Conservation (phyloP, 768 basidiomycete genomes). For the Suillus americanus region DNA sequence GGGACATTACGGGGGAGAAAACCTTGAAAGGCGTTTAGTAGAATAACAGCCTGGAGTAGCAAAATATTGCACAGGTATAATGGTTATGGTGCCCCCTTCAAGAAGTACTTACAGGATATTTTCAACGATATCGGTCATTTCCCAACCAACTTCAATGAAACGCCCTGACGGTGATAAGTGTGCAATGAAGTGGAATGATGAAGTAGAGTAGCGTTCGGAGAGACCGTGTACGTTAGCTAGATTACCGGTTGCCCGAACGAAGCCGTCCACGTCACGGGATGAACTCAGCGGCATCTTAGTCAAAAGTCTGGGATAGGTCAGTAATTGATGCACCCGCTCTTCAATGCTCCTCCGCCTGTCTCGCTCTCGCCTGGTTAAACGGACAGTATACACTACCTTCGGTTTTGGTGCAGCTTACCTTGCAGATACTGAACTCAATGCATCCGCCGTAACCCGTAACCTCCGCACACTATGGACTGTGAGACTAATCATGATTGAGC, state of each 20-base stretch:
- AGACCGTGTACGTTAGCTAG: neutral
- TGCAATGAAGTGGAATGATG: neutral
- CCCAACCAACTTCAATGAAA: neutral
- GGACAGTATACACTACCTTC: conserved; percentile 23
- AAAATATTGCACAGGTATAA: neutral
- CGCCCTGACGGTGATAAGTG: neutral
- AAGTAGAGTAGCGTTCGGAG: neutral
- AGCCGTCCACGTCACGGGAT: conserved; percentile 2
- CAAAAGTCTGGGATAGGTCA: neutral
- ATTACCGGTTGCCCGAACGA: neutral
- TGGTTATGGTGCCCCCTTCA: neutral
- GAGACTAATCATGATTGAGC: conserved; percentile 12
- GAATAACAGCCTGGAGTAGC: neutral
- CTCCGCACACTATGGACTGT: conserved; percentile 51
- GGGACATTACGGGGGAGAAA: conserved; percentile 33
- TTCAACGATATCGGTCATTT: neutral
- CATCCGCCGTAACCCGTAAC: conserved; percentile 48
- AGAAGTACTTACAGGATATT: neutral
- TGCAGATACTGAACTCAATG: conserved; percentile 45
- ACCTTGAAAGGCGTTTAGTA: conserved; percentile 8
- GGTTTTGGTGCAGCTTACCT: conserved; percentile 35
- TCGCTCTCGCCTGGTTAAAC: conserved; percentile 13
- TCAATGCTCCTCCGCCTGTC: neutral
- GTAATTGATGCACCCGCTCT: neutral
- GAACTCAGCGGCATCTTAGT: neutral